phyloP scores from a whole-genome alignment of 768 basidiomycete genomes.

The Floccularia luteovirens region DNA sequence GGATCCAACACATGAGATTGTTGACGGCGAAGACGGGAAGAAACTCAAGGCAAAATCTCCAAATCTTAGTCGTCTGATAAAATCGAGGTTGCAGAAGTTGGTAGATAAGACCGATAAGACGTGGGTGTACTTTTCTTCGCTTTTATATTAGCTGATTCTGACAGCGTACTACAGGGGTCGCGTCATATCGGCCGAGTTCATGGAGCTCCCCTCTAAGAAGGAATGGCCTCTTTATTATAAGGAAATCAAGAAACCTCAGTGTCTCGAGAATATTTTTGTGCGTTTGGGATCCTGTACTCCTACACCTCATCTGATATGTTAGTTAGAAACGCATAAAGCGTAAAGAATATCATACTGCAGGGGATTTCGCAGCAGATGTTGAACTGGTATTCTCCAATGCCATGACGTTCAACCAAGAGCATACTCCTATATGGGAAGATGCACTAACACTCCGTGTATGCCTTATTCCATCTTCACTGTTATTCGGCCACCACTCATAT shows the following conservation, averaged over 20 bases:
- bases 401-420: slow-evolving; percentile 80
- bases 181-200: slow-evolving; percentile 65
- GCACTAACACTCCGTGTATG: slow-evolving; percentile 59
- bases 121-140: slow-evolving; percentile 31
- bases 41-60: slow-evolving; percentile 57
- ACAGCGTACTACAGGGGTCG: slow-evolving; percentile 42
- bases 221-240: slow-evolving; percentile 77
- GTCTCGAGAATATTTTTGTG: slow-evolving; percentile 72
- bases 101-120: slow-evolving; percentile 62
- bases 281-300: slow-evolving; percentile 17
- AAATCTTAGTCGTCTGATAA: slow-evolving; percentile 61
- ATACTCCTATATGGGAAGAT: slow-evolving; percentile 78
- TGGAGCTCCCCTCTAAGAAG: slow-evolving; percentile 77
- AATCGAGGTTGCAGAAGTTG: slow-evolving; percentile 63
- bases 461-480: slow-evolving; percentile 6
- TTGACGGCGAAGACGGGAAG: slow-evolving; percentile 28
- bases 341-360: slow-evolving; percentile 62
- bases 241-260: slow-evolving; percentile 71
- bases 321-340: slow-evolving; percentile 71
- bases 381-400: slow-evolving; percentile 91
- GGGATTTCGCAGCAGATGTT: slow-evolving; percentile 79
- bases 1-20: slow-evolving; percentile 32
- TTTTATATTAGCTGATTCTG: background rate
- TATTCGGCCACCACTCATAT: background rate
- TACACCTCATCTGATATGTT: slow-evolving; percentile 3